phyloP scores from a whole-genome alignment of 1,284 basidiomycete species.

The Violaceomyces palustris region DNA sequence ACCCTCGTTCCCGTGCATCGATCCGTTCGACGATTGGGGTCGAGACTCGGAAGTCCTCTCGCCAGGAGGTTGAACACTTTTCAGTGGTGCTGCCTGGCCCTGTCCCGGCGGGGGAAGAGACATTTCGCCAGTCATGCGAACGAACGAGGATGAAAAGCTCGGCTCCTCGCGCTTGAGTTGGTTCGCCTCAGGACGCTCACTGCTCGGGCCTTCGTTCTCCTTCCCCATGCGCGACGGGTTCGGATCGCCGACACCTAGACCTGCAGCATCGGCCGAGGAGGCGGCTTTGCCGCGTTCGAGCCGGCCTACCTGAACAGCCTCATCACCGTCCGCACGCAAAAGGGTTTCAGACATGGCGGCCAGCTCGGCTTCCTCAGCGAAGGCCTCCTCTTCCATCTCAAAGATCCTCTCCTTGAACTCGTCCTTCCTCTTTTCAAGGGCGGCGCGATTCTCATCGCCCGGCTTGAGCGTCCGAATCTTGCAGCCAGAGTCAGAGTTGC shows the following conservation, averaged over 20 bases:
- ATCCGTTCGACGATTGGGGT: too few relatives aligned
- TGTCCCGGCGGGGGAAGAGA: too few relatives aligned
- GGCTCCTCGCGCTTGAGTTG: too few relatives aligned
- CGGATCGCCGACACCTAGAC: not conserved
- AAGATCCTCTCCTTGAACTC: slow-evolving; percentile 11
- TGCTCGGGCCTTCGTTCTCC: not conserved
- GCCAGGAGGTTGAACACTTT: too few relatives aligned
- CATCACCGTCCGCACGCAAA: too few relatives aligned
- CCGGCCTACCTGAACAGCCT: slow-evolving; percentile 5
- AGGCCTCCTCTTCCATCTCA: slow-evolving; percentile 9
- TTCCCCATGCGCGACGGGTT: not conserved
- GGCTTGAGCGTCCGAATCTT: slow-evolving; percentile 26
- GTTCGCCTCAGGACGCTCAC: slow-evolving; percentile 11
- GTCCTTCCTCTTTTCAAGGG: slow-evolving; percentile 10
- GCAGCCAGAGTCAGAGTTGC: slow-evolving; percentile 22
- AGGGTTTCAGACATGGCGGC: too few relatives aligned
- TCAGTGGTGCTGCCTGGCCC: too few relatives aligned
- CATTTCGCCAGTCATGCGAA: too few relatives aligned
- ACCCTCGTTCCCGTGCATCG: too few relatives aligned
- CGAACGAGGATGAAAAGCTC: too few relatives aligned
- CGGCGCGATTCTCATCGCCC: slow-evolving; percentile 13
- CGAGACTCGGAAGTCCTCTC: too few relatives aligned
- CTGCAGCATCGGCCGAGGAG: not conserved
- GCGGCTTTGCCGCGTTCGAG: slow-evolving; percentile 1
- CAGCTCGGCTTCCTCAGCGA: slow-evolving; percentile 13